Evolutionary conservation across 2,329 filamentous ascomycete genomes (phyloP), one percentile per base, ranked within the genome.

Genomic region (Ophiosphaerella narmari): DNA sequence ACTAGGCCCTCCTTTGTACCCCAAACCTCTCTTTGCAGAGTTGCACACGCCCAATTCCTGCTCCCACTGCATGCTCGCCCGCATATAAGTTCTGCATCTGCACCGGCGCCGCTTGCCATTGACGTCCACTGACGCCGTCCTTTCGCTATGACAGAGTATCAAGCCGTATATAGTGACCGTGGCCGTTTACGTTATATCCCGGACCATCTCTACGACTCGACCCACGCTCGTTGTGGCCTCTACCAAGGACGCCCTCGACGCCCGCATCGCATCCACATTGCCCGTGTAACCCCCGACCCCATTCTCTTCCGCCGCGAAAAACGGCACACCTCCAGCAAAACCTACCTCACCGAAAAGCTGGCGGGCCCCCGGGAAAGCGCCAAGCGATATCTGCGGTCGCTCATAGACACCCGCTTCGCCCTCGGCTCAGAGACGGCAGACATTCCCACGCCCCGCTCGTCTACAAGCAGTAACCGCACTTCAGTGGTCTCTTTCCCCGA

Each of bases 191-290:
- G 67, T 39, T 74, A 74, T 48, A 64, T 74, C 14, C 72, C 71
- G 44, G 71, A 73, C 41, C 64, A 72, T 41, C 56, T 68, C 16
- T 57, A 60, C 58, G 60, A 66, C 16, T 60, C 66, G 29, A 47
- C 53, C 31, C 57, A 55, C 31, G 46, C 60, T 31, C 62, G 63
- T 31, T 65, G 59, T 37, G 64, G 66, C 53, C 51, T 77, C 57
- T 83, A 81, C 64, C 77, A 78, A 62, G 76, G 75, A 48, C 78
- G 81, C 58, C 77, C 71, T 50, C 77, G 80, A 57, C 75, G 81
- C 63, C 81, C 80, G 37, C 80, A 83, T 59, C 81, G 80, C 36
- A 83, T 84, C 52, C 79, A 81, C 65, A 82, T 84, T 51, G 75
- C 75, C 50, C 78, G 76, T 48, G 81, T 78, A 55, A 77, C 69